phyloP scores from a whole-genome alignment of 768 basidiomycete species.

The Lactarius vividus region DNA sequence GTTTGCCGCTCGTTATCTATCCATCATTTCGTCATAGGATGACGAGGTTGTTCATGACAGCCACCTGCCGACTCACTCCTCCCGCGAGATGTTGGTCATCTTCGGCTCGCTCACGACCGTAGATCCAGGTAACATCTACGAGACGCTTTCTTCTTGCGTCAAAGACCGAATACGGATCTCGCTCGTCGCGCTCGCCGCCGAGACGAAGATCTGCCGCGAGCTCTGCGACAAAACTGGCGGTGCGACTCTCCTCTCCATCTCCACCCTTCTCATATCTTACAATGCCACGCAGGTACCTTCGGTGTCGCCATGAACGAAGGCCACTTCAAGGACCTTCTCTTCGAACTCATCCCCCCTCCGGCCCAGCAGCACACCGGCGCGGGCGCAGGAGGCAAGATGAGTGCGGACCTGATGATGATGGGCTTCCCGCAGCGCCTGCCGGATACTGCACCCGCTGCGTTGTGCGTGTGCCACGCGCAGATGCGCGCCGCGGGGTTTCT shows the following conservation, averaged over 20 bases:
- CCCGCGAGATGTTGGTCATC: conserved; percentile 89
- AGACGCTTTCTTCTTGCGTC: conserved; percentile 84
- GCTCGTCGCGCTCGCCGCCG: conserved; percentile 91
- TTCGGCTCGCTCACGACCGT: conserved; percentile 96
- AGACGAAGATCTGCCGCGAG: conserved; percentile 96
- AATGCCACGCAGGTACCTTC: conserved; percentile 60
- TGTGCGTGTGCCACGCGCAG: conserved; percentile 93
- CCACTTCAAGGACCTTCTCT: conserved; percentile 92
- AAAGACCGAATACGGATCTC: conserved; percentile 86
- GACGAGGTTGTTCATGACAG: conserved; percentile 40
- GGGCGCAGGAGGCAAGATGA: conserved; percentile 45
- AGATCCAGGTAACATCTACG: conserved; percentile 95
- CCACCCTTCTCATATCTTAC: background rate
- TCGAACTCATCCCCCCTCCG: conserved; percentile 94
- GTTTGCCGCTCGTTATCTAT: conserved; percentile 39
- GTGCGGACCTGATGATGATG: conserved; percentile 97
- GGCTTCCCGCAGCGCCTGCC: conserved; percentile 95
- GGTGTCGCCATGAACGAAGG: conserved; percentile 99
- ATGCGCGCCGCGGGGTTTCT: conserved; percentile 92
- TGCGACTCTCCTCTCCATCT: conserved; percentile 37
- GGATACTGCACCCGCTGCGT: conserved; percentile 72
- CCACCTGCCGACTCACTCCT: conserved; percentile 96
- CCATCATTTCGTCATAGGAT: background rate
- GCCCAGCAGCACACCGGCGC: conserved; percentile 63
- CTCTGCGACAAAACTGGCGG: conserved; percentile 91